phyloP scores from a whole-genome alignment of 2,329 filamentous ascomycete species.

The Tolypocladium capitatum region DNA sequence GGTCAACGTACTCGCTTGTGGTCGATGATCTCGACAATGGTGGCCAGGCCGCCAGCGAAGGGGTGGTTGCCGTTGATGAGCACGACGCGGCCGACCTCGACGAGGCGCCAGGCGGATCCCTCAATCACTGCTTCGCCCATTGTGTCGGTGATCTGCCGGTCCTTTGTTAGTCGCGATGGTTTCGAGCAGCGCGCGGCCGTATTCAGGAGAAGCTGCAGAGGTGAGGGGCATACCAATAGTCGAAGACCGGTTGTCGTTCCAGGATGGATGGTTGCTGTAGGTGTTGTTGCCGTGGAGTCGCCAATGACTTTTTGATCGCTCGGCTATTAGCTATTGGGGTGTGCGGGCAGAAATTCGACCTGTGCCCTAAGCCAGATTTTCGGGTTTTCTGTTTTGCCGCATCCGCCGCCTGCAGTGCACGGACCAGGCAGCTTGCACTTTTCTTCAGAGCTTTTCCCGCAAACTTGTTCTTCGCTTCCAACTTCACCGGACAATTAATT shows the following conservation, averaged over 20 bases:
- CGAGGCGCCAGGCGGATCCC: conserved; percentile 80
- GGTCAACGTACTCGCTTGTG: conserved; percentile 90
- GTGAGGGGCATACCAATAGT: conserved; percentile 24
- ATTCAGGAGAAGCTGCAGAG: conserved; percentile 9
- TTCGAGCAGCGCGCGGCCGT: conserved; percentile 8
- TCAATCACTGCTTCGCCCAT: conserved; percentile 76
- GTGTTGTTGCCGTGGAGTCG: conserved; percentile 22
- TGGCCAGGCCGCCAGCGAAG: conserved; percentile 73
- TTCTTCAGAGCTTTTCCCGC: not conserved
- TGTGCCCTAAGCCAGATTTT: conserved; percentile 27
- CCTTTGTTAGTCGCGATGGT: conserved; percentile 20
- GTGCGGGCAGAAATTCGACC: conserved; percentile 27
- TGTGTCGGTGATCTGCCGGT: conserved; percentile 45
- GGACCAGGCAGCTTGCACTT: conserved; percentile 4
- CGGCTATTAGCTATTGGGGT: conserved; percentile 21
- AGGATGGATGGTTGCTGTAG: conserved; percentile 23
- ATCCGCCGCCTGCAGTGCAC: conserved; percentile 2
- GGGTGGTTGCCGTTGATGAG: conserved; percentile 72
- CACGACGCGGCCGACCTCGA: conserved; percentile 96
- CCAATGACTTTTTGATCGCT: conserved; percentile 28
- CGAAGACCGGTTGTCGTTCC: conserved; percentile 24
- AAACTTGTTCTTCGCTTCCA: not conserved
- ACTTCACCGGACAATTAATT: not conserved
- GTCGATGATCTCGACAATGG: conserved; percentile 98
- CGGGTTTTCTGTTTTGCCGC: conserved; percentile 18